phyloP scores from a whole-genome alignment of 306 rosid genomes.

The Rosa lucieae region DNA sequence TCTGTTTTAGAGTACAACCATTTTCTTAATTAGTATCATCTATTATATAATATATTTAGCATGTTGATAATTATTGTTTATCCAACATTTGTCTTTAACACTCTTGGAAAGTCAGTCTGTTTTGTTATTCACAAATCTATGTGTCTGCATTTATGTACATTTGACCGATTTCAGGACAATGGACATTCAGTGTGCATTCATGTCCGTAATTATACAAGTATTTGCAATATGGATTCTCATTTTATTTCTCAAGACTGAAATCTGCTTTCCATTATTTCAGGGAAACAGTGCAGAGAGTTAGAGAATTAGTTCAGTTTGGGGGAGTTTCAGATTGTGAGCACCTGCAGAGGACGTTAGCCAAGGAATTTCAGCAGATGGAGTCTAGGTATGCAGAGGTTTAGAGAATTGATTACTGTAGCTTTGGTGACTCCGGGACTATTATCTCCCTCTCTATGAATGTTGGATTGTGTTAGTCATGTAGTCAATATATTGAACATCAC shows the following conservation, averaged over 20 bases:
- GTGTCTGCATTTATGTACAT: neutral
- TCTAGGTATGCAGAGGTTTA: slow-evolving; percentile 46
- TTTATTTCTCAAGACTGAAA: slow-evolving; percentile 16
- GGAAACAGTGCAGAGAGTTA: slow-evolving; percentile 72
- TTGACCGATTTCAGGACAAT: neutral
- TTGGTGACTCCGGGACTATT: neutral
- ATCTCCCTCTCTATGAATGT: slow-evolving; percentile 1
- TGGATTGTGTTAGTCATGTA: neutral
- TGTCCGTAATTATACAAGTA: neutral
- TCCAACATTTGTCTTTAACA: neutral
- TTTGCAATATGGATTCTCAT: neutral
- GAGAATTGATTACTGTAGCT: neutral
- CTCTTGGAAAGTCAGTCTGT: neutral
- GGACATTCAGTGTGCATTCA: neutral
- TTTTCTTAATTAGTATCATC: slow-evolving; percentile 16
- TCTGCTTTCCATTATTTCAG: slow-evolving; percentile 37
- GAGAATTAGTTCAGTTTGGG: slow-evolving; percentile 80
- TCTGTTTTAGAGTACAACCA: slow-evolving; percentile 13
- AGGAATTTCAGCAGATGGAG: slow-evolving; percentile 89
- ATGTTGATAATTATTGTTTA: slow-evolving; percentile 20
- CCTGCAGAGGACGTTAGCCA: slow-evolving; percentile 79
- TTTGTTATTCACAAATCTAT: neutral
- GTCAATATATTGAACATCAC: neutral
- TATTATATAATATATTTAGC: slow-evolving; percentile 7
- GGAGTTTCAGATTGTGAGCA: slow-evolving; percentile 81